phyloP scores from a whole-genome alignment of 805 yeast genomes.

The Metschnikowia bowlesiae region DNA sequence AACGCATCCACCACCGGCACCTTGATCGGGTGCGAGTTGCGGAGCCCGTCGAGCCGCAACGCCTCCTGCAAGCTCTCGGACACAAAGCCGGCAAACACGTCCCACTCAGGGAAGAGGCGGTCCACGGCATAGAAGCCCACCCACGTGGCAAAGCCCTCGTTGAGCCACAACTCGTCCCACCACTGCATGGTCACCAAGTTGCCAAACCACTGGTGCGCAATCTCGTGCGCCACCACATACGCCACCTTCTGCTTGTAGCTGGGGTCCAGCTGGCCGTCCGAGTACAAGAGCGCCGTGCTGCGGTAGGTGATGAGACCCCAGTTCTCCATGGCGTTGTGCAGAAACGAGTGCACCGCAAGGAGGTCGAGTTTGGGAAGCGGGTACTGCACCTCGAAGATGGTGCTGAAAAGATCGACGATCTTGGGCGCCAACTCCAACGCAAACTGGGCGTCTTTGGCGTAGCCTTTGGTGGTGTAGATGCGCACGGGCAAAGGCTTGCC shows the following conservation, averaged over 20 bases:
- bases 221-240: conserved; percentile 79
- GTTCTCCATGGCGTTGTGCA: conserved; percentile 90
- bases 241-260: conserved; percentile 66
- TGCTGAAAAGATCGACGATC: conserved; percentile 47
- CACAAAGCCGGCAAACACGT: conserved; percentile 57
- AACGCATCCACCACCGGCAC: conserved; percentile 75
- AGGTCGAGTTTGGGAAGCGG: conserved; percentile 81
- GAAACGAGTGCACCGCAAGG: conserved; percentile 72
- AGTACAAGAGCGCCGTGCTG: conserved; percentile 48
- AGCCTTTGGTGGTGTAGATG: conserved; percentile 50
- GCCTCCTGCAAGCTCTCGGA: conserved; percentile 50
- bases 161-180: conserved; percentile 92
- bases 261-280: conserved; percentile 43
- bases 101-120: conserved; percentile 75
- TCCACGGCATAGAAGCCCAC: conserved; percentile 70
- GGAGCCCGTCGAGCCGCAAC: conserved; percentile 50
- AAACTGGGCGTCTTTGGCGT: conserved; percentile 41
- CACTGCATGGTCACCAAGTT: conserved; percentile 86
- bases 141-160: conserved; percentile 90
- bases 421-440: conserved; percentile 47
- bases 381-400: conserved; percentile 49
- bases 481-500: conserved; percentile 45
- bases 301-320: conserved; percentile 76
- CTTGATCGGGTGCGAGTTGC: conserved; percentile 74
- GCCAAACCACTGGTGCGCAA: conserved; percentile 92